Percentiles rank a stretch among this genome's conserved stretches.
Evolutionary conservation across 441 rosid species (phyloP).

Genomic region (Caryocar brasiliense): DNA sequence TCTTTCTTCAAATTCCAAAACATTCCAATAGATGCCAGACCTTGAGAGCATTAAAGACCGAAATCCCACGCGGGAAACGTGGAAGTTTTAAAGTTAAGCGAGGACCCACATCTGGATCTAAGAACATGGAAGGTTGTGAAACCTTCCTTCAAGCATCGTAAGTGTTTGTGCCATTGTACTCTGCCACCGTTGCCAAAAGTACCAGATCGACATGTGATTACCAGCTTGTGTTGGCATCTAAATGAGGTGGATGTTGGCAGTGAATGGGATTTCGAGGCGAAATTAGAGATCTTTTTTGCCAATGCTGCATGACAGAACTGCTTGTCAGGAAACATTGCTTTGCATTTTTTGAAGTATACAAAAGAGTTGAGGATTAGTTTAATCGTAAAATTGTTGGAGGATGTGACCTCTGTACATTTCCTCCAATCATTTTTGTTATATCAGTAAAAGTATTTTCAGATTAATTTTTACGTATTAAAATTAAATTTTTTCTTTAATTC

Average conservation of each 20-base stretch:
- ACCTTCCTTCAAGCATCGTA: background rate
- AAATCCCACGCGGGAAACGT: conserved; percentile 5
- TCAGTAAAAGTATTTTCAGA: too few species aligned
- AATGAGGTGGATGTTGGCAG: too few species aligned
- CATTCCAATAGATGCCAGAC: background rate
- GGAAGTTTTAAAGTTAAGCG: background rate
- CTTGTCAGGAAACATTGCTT: conserved; percentile 8
- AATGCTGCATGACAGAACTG: background rate
- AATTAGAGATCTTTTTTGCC: background rate
- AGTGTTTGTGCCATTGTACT: background rate
- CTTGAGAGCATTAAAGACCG: conserved; percentile 4
- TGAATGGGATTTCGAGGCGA: background rate
- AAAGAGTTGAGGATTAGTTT: conserved; percentile 11
- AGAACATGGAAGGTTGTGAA: conserved; percentile 3
- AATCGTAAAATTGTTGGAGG: conserved; percentile 7
- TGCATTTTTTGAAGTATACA: conserved; percentile 12
- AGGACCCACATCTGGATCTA: background rate
- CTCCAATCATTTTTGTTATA: too few species aligned
- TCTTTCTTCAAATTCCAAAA: conserved; percentile 14
- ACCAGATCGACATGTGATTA: background rate
- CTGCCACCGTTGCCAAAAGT: background rate
- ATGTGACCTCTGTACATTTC: conserved; percentile 4
- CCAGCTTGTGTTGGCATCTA: background rate
- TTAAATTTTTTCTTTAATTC: too few species aligned
- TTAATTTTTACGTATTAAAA: too few species aligned